Evolutionary conservation across 1,284 basidiomycete species (phyloP), one percentile per base, ranked within the genome.

Genomic region (Schizopora paradoxa): DNA sequence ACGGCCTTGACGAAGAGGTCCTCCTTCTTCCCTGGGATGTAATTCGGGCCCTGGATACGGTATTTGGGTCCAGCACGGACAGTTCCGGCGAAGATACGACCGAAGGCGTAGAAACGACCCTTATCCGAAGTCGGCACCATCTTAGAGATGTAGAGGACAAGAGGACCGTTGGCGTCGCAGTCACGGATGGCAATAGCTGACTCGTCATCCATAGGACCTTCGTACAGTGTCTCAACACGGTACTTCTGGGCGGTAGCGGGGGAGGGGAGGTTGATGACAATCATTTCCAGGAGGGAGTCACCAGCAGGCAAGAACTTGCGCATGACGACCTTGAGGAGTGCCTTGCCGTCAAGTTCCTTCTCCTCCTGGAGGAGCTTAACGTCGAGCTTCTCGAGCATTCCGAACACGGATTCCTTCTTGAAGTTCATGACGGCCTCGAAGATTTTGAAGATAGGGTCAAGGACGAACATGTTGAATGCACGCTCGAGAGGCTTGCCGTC

Each of bases 41-140:
- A 99, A 82, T 98, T 99, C 59, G 95, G 95, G 43, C 95, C 95
- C 73, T 99, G 95, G 64, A 99, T 98, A 65, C 95, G 92, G 72
- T 98, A 85, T 77, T 99, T 99, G 64, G 94, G 95, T 52, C 96
- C 96, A 51, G 96, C 85, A 59, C 82, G 83, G 63, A 98, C 92
- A 57, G 93, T 98, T 67, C 95, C 95, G 54, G 95, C 91, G 82
- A 99, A 99, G 76, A 99, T 86, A 82, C 95, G 95, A 73, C 95
- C 96, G 70, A 99, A 99, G 57, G 95, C 95, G 73, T 98, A 99
- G 88, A 99, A 99, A 56, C 96, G 94, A 64, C 95, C 96, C 76
- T 98, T 99, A 73, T 99, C 95, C 61, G 95, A 96, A 49, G 96
- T 98, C 56, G 96, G 95, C 58, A 98, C 95, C 95, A 99, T 99